Percentiles rank a stretch among this genome's conserved stretches.
Evolutionary conservation across 306 rosid genomes (phyloP).

Genomic region (Senna tora): DNA sequence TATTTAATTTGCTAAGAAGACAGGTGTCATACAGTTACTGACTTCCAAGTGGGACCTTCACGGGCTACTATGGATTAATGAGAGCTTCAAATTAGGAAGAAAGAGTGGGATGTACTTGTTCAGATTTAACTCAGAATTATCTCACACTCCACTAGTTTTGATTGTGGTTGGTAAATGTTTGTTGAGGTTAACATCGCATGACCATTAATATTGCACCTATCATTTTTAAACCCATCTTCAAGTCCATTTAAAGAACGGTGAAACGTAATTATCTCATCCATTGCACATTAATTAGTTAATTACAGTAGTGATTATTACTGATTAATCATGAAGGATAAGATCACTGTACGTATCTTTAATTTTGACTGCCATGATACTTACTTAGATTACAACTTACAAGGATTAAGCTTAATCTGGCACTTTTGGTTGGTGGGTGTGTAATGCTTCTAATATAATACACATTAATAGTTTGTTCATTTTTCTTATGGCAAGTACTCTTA

Average conservation of each 20-base stretch:
- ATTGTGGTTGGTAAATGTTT: not conserved
- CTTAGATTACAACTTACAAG: not conserved
- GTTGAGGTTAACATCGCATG: not conserved
- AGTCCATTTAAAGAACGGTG: not conserved
- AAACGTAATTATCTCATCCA: constrained; percentile 1
- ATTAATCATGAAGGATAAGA: not conserved
- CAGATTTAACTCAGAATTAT: not conserved
- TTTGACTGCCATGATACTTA: not conserved
- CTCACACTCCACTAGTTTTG: not conserved
- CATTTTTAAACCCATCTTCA: not conserved
- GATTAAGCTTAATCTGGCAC: not conserved
- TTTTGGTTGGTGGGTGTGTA: not conserved
- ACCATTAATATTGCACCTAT: not conserved
- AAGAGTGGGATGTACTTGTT: not conserved
- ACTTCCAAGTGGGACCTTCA: not conserved
- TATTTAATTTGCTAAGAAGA: not conserved
- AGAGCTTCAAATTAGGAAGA: not conserved
- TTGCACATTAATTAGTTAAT: not conserved
- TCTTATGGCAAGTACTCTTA: not conserved
- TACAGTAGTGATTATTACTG: not conserved
- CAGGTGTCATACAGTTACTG: not conserved
- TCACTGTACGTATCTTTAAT: not conserved
- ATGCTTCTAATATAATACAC: too few species aligned
- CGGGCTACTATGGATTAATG: not conserved
- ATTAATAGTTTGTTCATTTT: too few species aligned